These are phyloP conservation scores for Lathyrus oleraceus DNA, from an alignment of 306 rosid genomes.

Conservation along the genomic window DNA sequence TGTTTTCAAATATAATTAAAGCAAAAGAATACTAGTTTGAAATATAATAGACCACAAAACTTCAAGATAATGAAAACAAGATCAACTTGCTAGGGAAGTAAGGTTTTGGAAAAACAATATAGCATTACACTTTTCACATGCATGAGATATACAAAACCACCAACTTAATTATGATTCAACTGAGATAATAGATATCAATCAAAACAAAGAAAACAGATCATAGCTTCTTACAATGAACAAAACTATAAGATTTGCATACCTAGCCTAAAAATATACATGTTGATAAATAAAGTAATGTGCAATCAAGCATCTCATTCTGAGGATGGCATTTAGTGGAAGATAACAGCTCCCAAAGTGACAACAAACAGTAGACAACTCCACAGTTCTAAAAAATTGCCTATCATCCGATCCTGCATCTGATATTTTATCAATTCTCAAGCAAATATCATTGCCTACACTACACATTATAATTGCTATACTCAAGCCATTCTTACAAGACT, in stretches of 20 bases:
- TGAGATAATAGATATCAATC: constrained; percentile 5
- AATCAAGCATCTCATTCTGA: constrained; percentile 9
- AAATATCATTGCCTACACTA: neutral
- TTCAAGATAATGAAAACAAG: constrained; percentile 9
- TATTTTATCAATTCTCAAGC: neutral
- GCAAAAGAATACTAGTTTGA: neutral
- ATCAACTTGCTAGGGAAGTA: constrained; percentile 1
- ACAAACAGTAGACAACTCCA: no score
- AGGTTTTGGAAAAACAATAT: constrained; percentile 14
- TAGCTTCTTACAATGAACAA: constrained; percentile 18
- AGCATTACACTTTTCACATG: constrained; percentile 12
- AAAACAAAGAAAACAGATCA: neutral
- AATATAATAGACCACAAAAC: neutral
- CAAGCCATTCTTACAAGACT: neutral
- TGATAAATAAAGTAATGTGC: neutral
- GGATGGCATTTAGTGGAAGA: neutral
- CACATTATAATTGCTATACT: neutral
- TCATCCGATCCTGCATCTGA: neutral
- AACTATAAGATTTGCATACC: constrained; percentile 2
- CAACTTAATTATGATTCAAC: constrained; percentile 16
- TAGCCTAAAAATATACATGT: constrained; percentile 4
- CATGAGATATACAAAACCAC: constrained; percentile 25
- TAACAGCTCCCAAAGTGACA: constrained; percentile 1
- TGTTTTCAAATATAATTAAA: constrained; percentile 23
- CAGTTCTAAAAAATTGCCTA: constrained; percentile 1